Evolutionary conservation across 768 basidiomycete species (phyloP), one percentile per base, ranked within the genome.

Genomic region (Tephrocybe sp.): DNA sequence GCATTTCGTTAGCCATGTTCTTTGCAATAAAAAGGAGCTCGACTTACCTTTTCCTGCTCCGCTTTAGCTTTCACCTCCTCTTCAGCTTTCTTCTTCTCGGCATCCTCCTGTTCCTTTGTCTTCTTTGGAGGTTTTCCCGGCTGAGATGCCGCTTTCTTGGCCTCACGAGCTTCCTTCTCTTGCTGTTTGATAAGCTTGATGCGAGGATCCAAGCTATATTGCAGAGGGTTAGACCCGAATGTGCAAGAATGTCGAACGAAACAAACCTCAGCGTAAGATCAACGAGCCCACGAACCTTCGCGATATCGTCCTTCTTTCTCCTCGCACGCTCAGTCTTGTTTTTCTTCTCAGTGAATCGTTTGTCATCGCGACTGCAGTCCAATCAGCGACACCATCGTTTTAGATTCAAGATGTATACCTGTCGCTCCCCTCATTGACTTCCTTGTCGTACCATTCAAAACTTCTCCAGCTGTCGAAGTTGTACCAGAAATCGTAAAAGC

Each of bases 401-500:
- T 26, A 7, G 7, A 26, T 26, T 7, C 3, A 26, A 26, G 4
- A 26, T 3, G 7, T 7, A 26, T 45, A 93, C 92, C 80, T 91
- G 67, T 98, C 96, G 56, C 89, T 92, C 10, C 96, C 96, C 72
- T 99, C 96, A 67, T 98, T 96, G 51, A 92, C 88, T 68, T 99
- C 96, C 78, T 99, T 98, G 75, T 99, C 96, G 57, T 88, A 75
- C 78, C 93, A 98, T 71, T 99, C 96, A 66, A 98, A 99, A 67
- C 87, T 91, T 61, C 96, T 78, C 96, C 96, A 99, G 59, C 88
- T 91, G 69, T 98, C 96, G 70, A 99, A 96, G 79, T 95, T 96
- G 79, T 99, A 98, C 93, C 94, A 99, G 70, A 96, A 97, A 69
- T 98, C 89, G 76, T 99, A 99, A 78, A 99, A 98, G 5, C 72